These are phyloP conservation scores for Petasospora fabianii DNA, from an alignment of 1,139 yeast genomes.

Conservation along the genomic window DNA sequence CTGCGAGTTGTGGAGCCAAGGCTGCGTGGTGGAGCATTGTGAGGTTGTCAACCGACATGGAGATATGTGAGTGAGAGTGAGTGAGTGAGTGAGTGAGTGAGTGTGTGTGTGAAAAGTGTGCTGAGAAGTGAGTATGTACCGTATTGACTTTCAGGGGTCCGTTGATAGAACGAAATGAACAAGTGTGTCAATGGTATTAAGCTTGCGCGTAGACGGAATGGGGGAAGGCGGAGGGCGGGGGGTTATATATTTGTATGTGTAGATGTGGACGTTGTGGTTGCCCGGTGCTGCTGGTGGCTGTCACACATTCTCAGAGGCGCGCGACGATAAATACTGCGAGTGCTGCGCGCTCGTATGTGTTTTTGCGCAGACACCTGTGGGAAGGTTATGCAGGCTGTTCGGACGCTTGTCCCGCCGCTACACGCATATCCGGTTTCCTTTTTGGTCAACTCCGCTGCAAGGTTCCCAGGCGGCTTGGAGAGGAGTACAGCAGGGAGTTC, in stretches of 20 bases:
- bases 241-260: constrained; percentile 5
- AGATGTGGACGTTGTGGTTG: neutral
- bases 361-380: constrained; percentile 2
- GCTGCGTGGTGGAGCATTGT: constrained; percentile 12
- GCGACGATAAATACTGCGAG: constrained; percentile 12
- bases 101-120: too few species aligned
- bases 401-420: constrained; percentile 1
- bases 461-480: neutral
- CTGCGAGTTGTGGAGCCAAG: constrained; percentile 5
- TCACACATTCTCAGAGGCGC: constrained; percentile 11
- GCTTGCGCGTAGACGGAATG: too few species aligned
- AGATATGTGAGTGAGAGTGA: neutral
- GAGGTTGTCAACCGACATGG: constrained; percentile 21
- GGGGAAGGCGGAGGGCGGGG: constrained; percentile 1
- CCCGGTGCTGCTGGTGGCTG: too few species aligned
- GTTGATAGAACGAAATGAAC: neutral
- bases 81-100: neutral
- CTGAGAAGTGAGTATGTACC: too few species aligned
- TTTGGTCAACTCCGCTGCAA: constrained; percentile 2
- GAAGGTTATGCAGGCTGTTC: constrained; percentile 7
- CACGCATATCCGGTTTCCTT: neutral
- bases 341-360: constrained; percentile 16
- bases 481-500: too few species aligned
- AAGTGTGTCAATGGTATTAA: too few species aligned
- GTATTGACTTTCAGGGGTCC: neutral